Conservation (phyloP, 257 asterid genomes). For the Pogostemon cablin region DNA sequence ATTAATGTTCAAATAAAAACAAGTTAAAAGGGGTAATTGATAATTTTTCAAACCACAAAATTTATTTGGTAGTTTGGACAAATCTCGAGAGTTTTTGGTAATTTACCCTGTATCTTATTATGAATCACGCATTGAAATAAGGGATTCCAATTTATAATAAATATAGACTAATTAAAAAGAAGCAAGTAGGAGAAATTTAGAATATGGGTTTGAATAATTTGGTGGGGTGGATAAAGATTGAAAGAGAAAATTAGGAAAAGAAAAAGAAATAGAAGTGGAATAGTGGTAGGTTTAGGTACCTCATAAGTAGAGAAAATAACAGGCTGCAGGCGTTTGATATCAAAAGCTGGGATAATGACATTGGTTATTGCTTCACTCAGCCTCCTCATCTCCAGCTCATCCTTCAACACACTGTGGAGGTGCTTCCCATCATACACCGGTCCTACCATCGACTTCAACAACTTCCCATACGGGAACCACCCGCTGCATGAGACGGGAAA, state of each 20-base stretch:
- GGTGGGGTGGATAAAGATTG: not conserved
- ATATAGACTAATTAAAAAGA: not conserved
- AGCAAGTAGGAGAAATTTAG: not conserved
- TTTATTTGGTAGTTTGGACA: too few species aligned
- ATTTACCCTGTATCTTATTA: too few species aligned
- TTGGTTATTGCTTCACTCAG: slow-evolving; percentile 60
- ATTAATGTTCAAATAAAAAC: too few species aligned
- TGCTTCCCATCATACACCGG: slow-evolving; percentile 62
- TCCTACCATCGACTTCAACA: slow-evolving; percentile 42
- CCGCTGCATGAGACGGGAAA: slow-evolving; percentile 23
- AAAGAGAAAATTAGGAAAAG: not conserved
- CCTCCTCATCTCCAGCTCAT: slow-evolving; percentile 39
- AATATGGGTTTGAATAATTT: too few species aligned
- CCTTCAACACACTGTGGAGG: slow-evolving; percentile 46
- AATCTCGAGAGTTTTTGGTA: too few species aligned
- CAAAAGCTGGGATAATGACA: slow-evolving; percentile 72
- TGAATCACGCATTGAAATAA: too few species aligned
- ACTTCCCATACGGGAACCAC: slow-evolving; percentile 23
- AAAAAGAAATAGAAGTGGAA: too few species aligned
- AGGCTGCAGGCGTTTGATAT: slow-evolving; percentile 63
- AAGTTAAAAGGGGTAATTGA: too few species aligned
- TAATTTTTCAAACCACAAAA: too few species aligned
- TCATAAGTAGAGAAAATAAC: slow-evolving; percentile 57
- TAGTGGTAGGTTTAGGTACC: slow-evolving; percentile 28
- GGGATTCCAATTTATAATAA: too few species aligned